Conservation (phyloP, 2,329 filamentous ascomycete genomes). For the Talaromyces sp. region DNA sequence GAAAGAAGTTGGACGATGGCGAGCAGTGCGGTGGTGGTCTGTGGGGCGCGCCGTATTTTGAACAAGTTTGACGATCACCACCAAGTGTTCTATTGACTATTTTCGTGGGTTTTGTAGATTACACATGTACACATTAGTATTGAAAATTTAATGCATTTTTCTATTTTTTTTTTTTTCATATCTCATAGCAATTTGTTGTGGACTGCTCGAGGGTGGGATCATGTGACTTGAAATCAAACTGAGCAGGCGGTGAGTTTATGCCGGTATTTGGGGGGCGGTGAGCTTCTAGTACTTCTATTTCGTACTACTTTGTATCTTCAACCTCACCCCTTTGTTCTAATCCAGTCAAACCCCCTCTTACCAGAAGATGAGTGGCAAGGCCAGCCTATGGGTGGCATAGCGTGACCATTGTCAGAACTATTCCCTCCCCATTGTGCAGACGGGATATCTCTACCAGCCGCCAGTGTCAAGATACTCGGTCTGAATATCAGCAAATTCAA, state of each 20-base stretch:
- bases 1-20: conserved; percentile 3
- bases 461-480: not conserved
- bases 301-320: not conserved
- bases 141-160: not conserved
- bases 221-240: not conserved
- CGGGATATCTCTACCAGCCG: not conserved
- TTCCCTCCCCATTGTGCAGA: not conserved
- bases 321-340: not conserved
- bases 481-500: not conserved
- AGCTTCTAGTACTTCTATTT: too few species aligned
- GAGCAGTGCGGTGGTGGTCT: conserved; percentile 8
- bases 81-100: not conserved
- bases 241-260: not conserved
- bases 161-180: not conserved
- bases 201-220: not conserved
- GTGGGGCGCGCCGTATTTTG: conserved; percentile 2
- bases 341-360: not conserved
- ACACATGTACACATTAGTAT: not conserved
- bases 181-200: not conserved
- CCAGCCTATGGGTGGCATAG: not conserved
- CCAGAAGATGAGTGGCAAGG: not conserved
- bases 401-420: not conserved
- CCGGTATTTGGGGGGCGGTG: not conserved
- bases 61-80: not conserved
- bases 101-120: not conserved